Conservation (phyloP, 345 rosid genomes). For the Corymbia maculata region DNA sequence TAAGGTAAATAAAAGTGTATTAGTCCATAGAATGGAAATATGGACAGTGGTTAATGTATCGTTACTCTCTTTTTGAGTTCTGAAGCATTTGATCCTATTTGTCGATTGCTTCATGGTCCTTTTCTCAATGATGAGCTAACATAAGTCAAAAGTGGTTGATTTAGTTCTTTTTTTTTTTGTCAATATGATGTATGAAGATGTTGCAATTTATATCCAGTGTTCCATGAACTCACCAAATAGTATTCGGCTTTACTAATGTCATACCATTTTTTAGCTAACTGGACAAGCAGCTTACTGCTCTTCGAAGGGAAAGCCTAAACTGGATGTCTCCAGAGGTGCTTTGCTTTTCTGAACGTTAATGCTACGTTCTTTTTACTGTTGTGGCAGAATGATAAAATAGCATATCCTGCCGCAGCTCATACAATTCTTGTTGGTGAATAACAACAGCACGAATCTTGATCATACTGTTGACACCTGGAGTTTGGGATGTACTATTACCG, state of each 20-base stretch:
- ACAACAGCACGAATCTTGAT: neutral
- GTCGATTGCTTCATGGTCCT: neutral
- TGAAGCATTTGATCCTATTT: neutral
- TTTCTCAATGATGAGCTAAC: neutral
- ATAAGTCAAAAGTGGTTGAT: neutral
- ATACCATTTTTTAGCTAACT: too few species aligned
- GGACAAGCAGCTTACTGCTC: too few species aligned
- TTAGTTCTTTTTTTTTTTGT: neutral
- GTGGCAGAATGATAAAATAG: too few species aligned
- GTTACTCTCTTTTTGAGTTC: neutral
- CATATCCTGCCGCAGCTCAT: neutral
- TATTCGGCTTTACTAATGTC: too few species aligned
- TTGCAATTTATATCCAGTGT: neutral
- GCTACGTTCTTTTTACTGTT: too few species aligned
- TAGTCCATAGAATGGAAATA: neutral
- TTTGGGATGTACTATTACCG: conserved; percentile 23
- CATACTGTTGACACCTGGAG: neutral
- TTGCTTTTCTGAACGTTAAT: too few species aligned
- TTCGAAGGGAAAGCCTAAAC: too few species aligned
- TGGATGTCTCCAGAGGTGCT: too few species aligned
- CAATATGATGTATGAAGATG: neutral
- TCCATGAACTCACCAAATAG: neutral
- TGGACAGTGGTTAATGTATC: neutral
- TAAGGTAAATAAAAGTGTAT: neutral
- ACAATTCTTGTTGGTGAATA: neutral